Percentiles rank a stretch among this genome's conserved stretches.
Evolutionary conservation across 331 rosid species (phyloP).

Genomic region (Rosa hybrid): DNA sequence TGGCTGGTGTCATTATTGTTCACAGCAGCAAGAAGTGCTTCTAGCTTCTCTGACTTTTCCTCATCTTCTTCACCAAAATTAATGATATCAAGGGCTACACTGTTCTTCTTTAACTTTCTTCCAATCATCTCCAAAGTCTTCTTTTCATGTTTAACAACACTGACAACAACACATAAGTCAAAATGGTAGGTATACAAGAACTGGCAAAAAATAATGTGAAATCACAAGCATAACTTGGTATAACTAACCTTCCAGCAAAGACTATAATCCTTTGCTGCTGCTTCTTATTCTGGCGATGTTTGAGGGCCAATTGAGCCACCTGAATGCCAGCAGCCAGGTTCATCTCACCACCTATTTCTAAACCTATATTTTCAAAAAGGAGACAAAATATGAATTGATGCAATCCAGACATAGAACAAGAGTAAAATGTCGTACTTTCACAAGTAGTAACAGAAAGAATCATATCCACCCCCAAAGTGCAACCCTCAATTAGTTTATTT

Average conservation of each 20-base stretch:
- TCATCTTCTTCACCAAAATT: conserved; percentile 97
- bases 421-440: not conserved
- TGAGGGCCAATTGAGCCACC: conserved; percentile 95
- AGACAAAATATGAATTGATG: not conserved
- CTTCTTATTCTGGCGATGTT: conserved; percentile 96
- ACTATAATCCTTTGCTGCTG: conserved; percentile 97
- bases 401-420: not conserved
- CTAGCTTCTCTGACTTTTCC: conserved; percentile 85
- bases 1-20: conserved; percentile 88
- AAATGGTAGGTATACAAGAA: not conserved
- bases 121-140: conserved; percentile 88
- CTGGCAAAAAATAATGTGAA: not conserved
- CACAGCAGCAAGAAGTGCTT: conserved; percentile 84
- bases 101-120: conserved; percentile 86
- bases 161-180: conserved; percentile 26
- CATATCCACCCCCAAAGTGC: not conserved
- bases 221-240: not conserved
- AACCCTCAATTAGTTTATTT: not conserved
- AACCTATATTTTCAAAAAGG: conserved; percentile 45
- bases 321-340: conserved; percentile 93
- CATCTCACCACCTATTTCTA: conserved; percentile 95
- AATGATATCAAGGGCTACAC: conserved; percentile 89
- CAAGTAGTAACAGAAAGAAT: not conserved
- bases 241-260: conserved; percentile 78
- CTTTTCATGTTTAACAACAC: conserved; percentile 82